Conservation (phyloP, 106 monocot species). For the Dendrobium officinale region DNA sequence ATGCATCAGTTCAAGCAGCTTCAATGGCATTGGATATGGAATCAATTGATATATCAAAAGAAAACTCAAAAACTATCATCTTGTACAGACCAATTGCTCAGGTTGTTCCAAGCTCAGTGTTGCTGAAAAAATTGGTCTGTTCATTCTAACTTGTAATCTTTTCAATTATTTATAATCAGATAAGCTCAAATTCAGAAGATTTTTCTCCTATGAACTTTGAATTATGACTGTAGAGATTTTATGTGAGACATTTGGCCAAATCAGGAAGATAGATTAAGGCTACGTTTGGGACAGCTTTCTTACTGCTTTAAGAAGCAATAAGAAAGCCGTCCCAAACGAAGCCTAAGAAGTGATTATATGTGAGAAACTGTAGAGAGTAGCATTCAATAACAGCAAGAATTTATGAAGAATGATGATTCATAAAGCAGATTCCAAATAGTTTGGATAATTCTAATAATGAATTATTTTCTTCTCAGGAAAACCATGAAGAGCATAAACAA, state of each 20-base stretch:
- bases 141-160: background rate
- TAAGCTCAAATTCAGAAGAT: background rate
- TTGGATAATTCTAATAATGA: background rate
- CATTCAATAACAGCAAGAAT: too few species aligned
- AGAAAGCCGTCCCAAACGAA: too few species aligned
- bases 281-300: too few species aligned
- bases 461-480: background rate
- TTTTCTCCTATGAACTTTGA: background rate
- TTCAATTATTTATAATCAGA: background rate
- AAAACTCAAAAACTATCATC: background rate
- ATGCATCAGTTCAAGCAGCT: background rate
- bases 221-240: too few species aligned
- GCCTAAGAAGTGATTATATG: too few species aligned
- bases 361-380: too few species aligned
- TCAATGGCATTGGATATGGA: background rate
- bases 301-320: too few species aligned
- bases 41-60: background rate
- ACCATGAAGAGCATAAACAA: background rate
- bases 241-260: too few species aligned
- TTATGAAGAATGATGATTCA: background rate
- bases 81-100: conserved; percentile 1
- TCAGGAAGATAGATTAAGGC: too few species aligned
- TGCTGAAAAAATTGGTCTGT: background rate
- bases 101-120: background rate
- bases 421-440: background rate